Base-by-base conservation (phyloP, 1,284 basidiomycete species). In the Cryptococcus hybrid region DNA sequence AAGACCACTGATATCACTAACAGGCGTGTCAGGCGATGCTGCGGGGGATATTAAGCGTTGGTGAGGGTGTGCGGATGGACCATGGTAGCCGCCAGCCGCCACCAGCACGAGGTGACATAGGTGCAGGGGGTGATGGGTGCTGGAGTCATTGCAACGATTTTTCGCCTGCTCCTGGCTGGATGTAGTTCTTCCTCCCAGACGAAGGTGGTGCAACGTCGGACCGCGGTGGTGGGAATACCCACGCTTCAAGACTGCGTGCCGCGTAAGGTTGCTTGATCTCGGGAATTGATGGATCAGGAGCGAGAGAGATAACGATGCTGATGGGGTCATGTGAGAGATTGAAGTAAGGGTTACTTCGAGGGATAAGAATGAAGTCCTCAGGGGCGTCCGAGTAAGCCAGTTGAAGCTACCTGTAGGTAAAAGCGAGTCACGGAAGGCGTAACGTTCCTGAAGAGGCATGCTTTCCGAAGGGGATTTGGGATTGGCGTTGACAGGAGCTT, bases 331-430 rank as follows among this genome's bases (percentile, higher is more conserved):
- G 71, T 83, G 86, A 8, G 86, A 84, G 45, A 45, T 81, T 78
- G 70, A 87, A 88, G 73, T 92, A 88, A 1, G 91, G 90, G 59
- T 75, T 88, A 35, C 81, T 78, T 50, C 83, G 82, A 0, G 92
- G 89, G 13, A 92, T 73, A 18, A 93, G 81, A 9, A 90, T 72
- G 70, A 89, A 92, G 69, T 95, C 92, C 67, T 93, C 87, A 18
- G 4, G 87, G 82, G 0, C 1, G 85, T 84, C 5, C 77, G 69
- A 0, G 86, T 85, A 6, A 81, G 78, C 65, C 90, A 92, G 54
- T 84, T 82, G 56, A 84, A 84, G 2, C 82, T 80, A 43, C 85
- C 82, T 1, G 79, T 80, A 1, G 86, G 83, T 2, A 84, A 80
- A 7, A 91, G 76, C 7, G 86, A 86, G 51, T 83, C 80, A 46